A percentile compares a stretch with the other conserved stretches of the same genome.
phyloP scores from a whole-genome alignment of 1,284 basidiomycete genomes.

The Cystobasidium slooffiae region DNA sequence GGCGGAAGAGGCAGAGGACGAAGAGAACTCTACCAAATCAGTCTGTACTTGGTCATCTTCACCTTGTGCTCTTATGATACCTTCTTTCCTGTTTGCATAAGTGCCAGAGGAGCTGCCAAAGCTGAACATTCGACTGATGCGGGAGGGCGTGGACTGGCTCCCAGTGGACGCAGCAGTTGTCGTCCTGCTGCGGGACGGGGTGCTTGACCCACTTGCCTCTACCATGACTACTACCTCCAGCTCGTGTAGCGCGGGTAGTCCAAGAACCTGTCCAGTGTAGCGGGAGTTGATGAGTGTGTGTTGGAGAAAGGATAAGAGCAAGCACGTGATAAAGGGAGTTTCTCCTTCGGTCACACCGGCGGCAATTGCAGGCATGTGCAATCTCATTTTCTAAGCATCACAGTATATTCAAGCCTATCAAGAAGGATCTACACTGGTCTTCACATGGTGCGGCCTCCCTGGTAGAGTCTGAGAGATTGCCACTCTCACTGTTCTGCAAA shows the following conservation, averaged over 20 bases:
- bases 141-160: conserved; percentile 4
- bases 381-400: no score
- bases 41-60: neutral
- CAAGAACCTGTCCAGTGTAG: neutral
- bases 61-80: neutral
- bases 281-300: neutral
- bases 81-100: neutral
- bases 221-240: neutral
- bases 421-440: no score
- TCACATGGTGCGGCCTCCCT: no score
- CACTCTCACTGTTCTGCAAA: no score
- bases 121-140: conserved; percentile 30
- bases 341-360: no score
- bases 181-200: conserved; percentile 6
- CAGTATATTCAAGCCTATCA: no score
- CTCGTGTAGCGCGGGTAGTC: neutral
- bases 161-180: conserved; percentile 1
- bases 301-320: neutral
- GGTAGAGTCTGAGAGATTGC: no score
- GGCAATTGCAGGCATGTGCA: no score
- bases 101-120: conserved; percentile 8
- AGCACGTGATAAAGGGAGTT: no score
- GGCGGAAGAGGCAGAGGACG: neutral
- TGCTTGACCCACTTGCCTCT: neutral
- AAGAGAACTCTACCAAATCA: neutral